Conservation (phyloP, 805 yeast genomes). For the Danielia reshetovae region DNA sequence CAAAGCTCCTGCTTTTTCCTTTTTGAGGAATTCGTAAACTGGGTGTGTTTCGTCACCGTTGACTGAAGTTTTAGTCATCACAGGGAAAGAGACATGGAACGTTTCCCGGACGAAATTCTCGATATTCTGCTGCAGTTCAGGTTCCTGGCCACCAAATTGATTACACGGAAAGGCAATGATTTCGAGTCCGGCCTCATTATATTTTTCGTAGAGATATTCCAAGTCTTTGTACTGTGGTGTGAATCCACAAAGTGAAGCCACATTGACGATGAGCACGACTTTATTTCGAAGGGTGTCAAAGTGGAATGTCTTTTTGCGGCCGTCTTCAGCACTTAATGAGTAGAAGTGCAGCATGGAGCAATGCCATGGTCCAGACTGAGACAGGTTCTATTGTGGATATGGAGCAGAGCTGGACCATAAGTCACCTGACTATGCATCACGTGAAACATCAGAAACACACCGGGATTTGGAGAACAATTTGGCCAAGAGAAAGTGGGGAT, state of each 20-base stretch:
- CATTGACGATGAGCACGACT: conserved; percentile 24
- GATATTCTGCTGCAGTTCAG: conserved; percentile 47
- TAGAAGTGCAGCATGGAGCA: too few species aligned
- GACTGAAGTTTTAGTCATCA: conserved; percentile 33
- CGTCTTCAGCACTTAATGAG: conserved; percentile 4
- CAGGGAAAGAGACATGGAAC: conserved; percentile 35
- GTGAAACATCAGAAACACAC: too few species aligned
- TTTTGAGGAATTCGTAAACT: conserved; percentile 29
- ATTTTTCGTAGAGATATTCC: conserved; percentile 63
- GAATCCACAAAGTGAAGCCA: conserved; percentile 20
- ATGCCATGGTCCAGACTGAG: too few species aligned
- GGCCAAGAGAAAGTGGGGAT: too few species aligned
- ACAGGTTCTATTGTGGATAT: too few species aligned
- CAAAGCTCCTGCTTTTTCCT: conserved; percentile 21
- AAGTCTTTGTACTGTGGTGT: conserved; percentile 52
- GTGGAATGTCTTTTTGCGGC: conserved; percentile 4
- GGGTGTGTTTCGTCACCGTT: conserved; percentile 32
- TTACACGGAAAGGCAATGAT: conserved; percentile 88
- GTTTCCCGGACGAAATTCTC: conserved; percentile 16
- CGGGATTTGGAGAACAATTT: too few species aligned
- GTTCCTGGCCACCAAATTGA: conserved; percentile 82
- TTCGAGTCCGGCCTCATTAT: conserved; percentile 57
- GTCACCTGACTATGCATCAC: too few species aligned
- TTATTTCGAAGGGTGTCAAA: conserved; percentile 15
- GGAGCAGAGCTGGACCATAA: too few species aligned